Evolutionary conservation across 2,329 filamentous ascomycete species (phyloP).

Genomic region (Colletotrichum scovillei): DNA sequence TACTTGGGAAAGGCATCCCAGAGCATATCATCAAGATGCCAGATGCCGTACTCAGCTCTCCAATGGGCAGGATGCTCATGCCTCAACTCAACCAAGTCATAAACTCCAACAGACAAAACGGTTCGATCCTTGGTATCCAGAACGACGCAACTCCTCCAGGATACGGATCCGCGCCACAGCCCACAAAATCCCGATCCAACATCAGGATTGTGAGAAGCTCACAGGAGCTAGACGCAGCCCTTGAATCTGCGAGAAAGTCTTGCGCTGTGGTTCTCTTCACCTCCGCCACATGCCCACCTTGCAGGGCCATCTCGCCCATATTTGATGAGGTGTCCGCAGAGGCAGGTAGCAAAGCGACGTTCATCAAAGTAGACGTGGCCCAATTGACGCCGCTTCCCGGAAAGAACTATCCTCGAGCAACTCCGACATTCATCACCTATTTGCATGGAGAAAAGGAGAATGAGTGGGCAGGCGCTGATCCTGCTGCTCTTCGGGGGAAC

Average conservation of each 20-base stretch:
- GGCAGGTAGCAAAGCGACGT: conserved; percentile 71
- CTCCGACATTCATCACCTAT: conserved; percentile 91
- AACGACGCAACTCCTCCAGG: conserved; percentile 41
- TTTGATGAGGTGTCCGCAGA: conserved; percentile 86
- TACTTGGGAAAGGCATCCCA: conserved; percentile 89
- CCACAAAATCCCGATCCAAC: conserved; percentile 37
- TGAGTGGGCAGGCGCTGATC: conserved; percentile 84
- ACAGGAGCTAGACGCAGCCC: conserved; percentile 68
- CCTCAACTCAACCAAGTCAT: conserved; percentile 72
- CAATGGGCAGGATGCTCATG: conserved; percentile 88
- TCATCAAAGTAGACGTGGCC: conserved; percentile 87
- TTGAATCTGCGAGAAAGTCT: conserved; percentile 70
- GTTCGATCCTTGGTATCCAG: conserved; percentile 65
- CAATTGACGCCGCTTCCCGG: conserved; percentile 52
- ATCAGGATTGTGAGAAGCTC: conserved; percentile 73
- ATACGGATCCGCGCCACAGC: conserved; percentile 39
- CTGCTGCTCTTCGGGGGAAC: conserved; percentile 74
- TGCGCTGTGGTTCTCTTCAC: conserved; percentile 94
- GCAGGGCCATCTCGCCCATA: conserved; percentile 83
- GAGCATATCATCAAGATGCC: conserved; percentile 88
- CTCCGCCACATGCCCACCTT: conserved; percentile 85
- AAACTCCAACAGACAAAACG: conserved; percentile 60
- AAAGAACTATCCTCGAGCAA: conserved; percentile 77
- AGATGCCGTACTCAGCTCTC: conserved; percentile 84
- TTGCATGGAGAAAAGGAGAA: conserved; percentile 80